Evolutionary conservation across 192 early-diverging fungal genomes (phyloP), one percentile per base, ranked within the genome.

Genomic region (Umbelopsis sp.): DNA sequence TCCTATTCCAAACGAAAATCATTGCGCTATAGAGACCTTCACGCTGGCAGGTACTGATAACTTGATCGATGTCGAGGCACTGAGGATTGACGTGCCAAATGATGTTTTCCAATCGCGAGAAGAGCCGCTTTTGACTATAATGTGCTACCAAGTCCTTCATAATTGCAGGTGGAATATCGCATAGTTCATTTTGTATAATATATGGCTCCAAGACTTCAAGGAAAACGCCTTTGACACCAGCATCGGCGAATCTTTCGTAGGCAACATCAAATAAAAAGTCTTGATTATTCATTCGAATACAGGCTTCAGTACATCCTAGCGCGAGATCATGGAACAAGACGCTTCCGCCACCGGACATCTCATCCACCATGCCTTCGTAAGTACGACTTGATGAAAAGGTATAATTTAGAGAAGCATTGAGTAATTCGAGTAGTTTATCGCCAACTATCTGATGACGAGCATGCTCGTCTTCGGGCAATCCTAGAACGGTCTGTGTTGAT

Each of bases 1-100:
- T 85, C 26, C 79, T 77, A 71, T 86, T 88, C 85, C 84, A 88
- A 0, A 88, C 87, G 56, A 86, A 88, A 38, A 86, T 88, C 71
- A 85, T 78, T 2, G 82, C 87, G 20, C 83, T 83, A 71, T 85
- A 88, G 9, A 88, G 68, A 17, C 80, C 74, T 66, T 88, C 82
- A 1, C 76, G 80, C 17, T 84, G 82, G 67, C 87, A 88, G 45
- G 86, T 69, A 20, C 80, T 77, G 29, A 88, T 82, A 29, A 88
- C 79, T 65, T 88, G 83, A 75, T 88, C 79, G 70, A 88, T 86
- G 67, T 86, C 85, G 2, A 88, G 70, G 36, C 80, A 80, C 26
- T 85, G 81, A 36, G 85, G 86, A 11, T 82, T 80, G 16, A 86
- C 83, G 32, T 85, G 87, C 71, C 83, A 86, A 54, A 88, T 88